Percentiles rank a stretch among this genome's conserved stretches.
Conservation (phyloP, 768 basidiomycete genomes). For the Leucogyrophana mollusca region DNA sequence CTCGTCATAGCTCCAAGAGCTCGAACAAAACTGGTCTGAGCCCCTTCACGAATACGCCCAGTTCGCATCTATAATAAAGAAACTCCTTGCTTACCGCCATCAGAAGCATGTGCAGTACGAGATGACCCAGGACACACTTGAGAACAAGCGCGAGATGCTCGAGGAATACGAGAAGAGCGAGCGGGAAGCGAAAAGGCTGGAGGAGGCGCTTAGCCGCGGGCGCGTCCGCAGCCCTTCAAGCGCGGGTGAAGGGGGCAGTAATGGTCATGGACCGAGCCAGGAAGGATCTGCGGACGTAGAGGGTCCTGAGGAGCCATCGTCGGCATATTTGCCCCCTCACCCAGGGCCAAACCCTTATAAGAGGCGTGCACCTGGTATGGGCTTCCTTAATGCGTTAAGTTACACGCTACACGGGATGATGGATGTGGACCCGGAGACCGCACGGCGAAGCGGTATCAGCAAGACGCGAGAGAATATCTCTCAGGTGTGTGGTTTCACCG, state of each 20-base stretch:
- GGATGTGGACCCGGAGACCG: conserved; percentile 97
- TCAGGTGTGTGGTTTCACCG: conserved; percentile 54
- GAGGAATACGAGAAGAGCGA: conserved; percentile 93
- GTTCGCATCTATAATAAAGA: conserved; percentile 93
- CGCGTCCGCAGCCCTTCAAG: conserved; percentile 28
- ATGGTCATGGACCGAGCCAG: conserved; percentile 16
- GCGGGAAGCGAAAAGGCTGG: conserved; percentile 82
- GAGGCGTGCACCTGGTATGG: conserved; percentile 73
- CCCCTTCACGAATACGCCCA: conserved; percentile 95
- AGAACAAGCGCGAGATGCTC: conserved; percentile 78
- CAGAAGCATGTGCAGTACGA: conserved; percentile 98
- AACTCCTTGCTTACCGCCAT: conserved; percentile 90
- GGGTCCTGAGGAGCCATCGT: conserved; percentile 39
- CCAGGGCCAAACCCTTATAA: conserved; percentile 73
- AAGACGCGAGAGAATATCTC: conserved; percentile 94
- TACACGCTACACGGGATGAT: conserved; percentile 98
- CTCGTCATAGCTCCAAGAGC: conserved; percentile 72
- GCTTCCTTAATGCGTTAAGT: conserved; percentile 85
- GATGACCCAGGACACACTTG: conserved; percentile 90
- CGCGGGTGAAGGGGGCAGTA: conserved; percentile 24
- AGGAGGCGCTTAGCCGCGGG: conserved; percentile 77
- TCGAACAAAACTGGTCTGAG: conserved; percentile 94
- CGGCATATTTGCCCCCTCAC: conserved; percentile 67
- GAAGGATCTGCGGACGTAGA: conserved; percentile 30
- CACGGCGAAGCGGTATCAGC: conserved; percentile 87